phyloP scores from a whole-genome alignment of 768 basidiomycete genomes.

The Mycena indigotica region DNA sequence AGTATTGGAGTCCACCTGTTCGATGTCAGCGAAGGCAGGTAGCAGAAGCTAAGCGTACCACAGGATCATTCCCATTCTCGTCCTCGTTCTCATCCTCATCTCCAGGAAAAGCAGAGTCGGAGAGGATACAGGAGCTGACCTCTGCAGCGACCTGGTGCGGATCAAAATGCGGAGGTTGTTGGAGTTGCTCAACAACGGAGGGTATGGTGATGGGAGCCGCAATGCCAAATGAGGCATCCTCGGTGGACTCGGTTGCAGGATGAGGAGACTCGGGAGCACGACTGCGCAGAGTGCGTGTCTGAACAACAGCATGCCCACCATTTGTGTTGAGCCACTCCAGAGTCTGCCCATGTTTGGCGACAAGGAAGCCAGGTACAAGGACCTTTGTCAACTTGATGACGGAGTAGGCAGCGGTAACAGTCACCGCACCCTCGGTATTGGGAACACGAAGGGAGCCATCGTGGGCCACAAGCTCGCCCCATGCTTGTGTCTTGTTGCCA shows the following conservation, averaged over 20 bases:
- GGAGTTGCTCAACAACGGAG: neutral
- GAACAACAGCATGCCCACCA: slow-evolving; percentile 11
- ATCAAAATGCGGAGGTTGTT: neutral
- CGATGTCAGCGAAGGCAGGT: neutral
- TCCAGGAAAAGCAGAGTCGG: neutral
- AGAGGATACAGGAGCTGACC: neutral
- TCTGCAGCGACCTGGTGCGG: neutral
- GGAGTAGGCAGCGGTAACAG: slow-evolving; percentile 9
- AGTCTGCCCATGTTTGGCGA: slow-evolving; percentile 15
- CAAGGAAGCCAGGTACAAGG: slow-evolving; percentile 10
- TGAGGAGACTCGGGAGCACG: slow-evolving; percentile 6
- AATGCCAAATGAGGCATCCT: slow-evolving; percentile 4
- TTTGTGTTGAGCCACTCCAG: slow-evolving; percentile 9
- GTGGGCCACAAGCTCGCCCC: slow-evolving; percentile 9
- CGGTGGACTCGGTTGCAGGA: neutral
- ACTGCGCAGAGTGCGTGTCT: slow-evolving; percentile 16
- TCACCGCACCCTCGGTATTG: neutral
- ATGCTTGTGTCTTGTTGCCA: slow-evolving; percentile 4
- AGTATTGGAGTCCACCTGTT: neutral
- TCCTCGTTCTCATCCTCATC: neutral
- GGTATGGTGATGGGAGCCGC: slow-evolving; percentile 10
- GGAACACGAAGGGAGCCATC: slow-evolving; percentile 6
- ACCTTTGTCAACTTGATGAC: slow-evolving; percentile 16
- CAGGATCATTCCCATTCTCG: neutral
- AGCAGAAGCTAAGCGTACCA: neutral